Percentiles rank a stretch among this genome's conserved stretches.
phyloP scores from a whole-genome alignment of 164 flowering plant species.

The Nymphaea thermarum region DNA sequence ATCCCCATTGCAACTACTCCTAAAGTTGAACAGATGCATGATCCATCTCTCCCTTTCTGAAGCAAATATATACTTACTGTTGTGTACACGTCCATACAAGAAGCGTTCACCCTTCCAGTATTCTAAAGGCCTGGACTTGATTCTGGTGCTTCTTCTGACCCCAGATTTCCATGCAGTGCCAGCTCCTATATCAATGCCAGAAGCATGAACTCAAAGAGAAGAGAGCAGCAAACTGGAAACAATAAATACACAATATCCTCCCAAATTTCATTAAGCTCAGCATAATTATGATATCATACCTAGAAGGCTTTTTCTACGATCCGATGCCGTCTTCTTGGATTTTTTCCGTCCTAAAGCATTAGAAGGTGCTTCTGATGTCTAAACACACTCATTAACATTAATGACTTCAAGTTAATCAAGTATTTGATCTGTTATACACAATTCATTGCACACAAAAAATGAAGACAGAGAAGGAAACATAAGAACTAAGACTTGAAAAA shows the following conservation, averaged over 20 bases:
- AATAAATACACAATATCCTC: neutral
- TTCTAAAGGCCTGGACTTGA: conserved; percentile 55
- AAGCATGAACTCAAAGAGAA: neutral
- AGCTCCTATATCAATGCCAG: conserved; percentile 24
- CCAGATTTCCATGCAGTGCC: conserved; percentile 51
- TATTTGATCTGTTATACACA: neutral
- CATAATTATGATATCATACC: neutral
- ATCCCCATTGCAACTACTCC: too few species aligned
- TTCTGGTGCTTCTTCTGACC: conserved; percentile 62
- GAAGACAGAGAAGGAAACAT: too few species aligned
- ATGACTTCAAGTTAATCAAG: neutral
- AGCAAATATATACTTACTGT: conserved; percentile 34
- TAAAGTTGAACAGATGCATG: too few species aligned
- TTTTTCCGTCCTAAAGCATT: neutral
- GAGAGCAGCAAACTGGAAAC: neutral
- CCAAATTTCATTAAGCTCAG: neutral
- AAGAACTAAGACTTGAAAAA: too few species aligned
- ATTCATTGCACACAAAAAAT: too few species aligned
- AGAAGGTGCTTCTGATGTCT: neutral
- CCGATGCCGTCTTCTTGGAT: neutral
- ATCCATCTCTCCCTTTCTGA: too few species aligned
- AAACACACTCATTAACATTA: neutral
- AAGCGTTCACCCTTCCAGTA: conserved; percentile 82
- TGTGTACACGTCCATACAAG: conserved; percentile 55
- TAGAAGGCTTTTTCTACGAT: neutral